A percentile compares a stretch with the other conserved stretches of the same genome.
phyloP scores from a whole-genome alignment of 2,329 filamentous ascomycete species.

The Sporothrix dimorphospora region DNA sequence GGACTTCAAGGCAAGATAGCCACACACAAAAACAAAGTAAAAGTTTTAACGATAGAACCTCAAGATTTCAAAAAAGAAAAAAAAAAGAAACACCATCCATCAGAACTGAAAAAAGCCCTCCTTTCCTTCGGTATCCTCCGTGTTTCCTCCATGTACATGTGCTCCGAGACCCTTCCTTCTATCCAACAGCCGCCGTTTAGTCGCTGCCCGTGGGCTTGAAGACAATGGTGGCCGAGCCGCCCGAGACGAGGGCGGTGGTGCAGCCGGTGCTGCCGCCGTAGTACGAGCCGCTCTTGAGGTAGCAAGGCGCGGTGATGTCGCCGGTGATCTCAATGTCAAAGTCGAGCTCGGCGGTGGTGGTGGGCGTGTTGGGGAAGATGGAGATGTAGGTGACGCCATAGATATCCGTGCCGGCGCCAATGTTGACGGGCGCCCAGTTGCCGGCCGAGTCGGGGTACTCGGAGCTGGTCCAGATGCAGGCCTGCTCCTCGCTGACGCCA shows the following conservation, averaged over 20 bases:
- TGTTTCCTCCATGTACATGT: neutral
- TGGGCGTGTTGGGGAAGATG: conserved; percentile 82
- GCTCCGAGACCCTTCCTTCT: neutral
- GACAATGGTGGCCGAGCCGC: conserved; percentile 29
- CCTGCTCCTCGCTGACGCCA: conserved; percentile 66
- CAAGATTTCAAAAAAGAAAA: neutral
- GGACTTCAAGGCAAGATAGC: neutral
- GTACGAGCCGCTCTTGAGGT: conserved; percentile 67
- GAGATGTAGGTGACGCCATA: conserved; percentile 74
- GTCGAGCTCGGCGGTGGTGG: conserved; percentile 68
- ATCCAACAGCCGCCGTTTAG: conserved; percentile 12
- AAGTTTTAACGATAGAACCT: neutral
- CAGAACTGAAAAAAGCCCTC: conserved; percentile 1
- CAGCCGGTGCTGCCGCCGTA: conserved; percentile 66
- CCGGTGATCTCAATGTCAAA: conserved; percentile 80
- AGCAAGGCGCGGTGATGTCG: conserved; percentile 63
- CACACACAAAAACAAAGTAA: neutral
- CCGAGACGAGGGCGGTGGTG: conserved; percentile 51
- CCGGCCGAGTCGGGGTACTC: conserved; percentile 60
- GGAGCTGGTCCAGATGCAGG: conserved; percentile 73
- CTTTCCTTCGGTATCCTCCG: neutral
- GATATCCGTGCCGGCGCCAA: conserved; percentile 74
- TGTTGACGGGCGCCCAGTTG: conserved; percentile 86
- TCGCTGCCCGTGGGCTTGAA: conserved; percentile 29
- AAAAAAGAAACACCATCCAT: neutral